These are phyloP conservation scores for Penicillium sclerotiorum DNA, from an alignment of 2,329 filamentous ascomycete genomes.

Conservation along the genomic window DNA sequence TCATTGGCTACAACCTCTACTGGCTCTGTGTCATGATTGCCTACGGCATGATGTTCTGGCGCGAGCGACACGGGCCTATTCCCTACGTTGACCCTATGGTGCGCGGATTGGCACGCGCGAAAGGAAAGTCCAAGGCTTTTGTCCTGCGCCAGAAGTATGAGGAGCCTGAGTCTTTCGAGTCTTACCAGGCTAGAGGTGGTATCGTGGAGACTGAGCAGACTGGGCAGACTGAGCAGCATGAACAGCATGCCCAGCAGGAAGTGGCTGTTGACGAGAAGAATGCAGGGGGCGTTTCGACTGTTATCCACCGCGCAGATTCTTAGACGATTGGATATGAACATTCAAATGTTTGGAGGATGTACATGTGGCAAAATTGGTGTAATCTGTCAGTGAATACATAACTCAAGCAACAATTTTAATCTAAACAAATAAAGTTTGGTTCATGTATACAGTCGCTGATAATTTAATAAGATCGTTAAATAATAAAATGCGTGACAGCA, in stretches of 20 bases:
- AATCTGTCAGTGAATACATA: too few relatives aligned
- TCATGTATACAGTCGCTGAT: too few relatives aligned
- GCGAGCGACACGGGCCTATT: constrained; percentile 20
- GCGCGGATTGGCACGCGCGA: constrained; percentile 8
- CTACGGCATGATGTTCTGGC: constrained; percentile 21
- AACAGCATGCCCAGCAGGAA: too few relatives aligned
- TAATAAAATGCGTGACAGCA: too few relatives aligned
- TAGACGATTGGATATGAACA: background rate
- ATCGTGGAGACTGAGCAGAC: too few relatives aligned
- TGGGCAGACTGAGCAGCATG: too few relatives aligned
- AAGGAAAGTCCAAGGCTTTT: constrained; percentile 20
- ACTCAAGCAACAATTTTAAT: too few relatives aligned
- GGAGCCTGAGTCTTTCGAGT: background rate
- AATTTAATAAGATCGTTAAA: too few relatives aligned
- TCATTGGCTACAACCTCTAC: constrained; percentile 85
- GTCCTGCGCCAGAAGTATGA: constrained; percentile 17
- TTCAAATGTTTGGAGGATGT: too few relatives aligned
- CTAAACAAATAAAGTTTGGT: too few relatives aligned
- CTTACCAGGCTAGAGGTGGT: constrained; percentile 12
- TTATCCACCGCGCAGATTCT: background rate
- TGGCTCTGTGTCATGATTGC: constrained; percentile 54
- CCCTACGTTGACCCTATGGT: constrained; percentile 22
- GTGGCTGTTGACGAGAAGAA: constrained; percentile 10
- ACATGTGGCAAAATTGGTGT: too few relatives aligned
- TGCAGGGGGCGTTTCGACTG: constrained; percentile 4